These are phyloP conservation scores for Themeda triandra DNA, from an alignment of 176 grass and related monocot genomes.

Conservation along the genomic window DNA sequence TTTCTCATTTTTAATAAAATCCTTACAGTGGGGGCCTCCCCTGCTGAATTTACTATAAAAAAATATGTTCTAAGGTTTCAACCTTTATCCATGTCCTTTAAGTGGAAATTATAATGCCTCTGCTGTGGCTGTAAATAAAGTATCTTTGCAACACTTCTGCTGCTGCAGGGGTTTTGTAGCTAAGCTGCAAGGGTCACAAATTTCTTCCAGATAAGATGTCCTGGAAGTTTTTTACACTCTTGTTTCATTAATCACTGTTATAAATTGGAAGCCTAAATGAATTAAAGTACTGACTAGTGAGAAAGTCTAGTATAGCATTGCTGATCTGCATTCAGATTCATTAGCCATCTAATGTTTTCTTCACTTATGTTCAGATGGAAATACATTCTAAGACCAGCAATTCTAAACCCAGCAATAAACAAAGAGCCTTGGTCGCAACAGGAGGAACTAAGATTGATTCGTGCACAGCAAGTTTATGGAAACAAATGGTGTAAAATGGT, in stretches of 20 bases:
- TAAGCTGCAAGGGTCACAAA: background rate
- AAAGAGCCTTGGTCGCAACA: slow-evolving; percentile 64
- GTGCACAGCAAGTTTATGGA: slow-evolving; percentile 71
- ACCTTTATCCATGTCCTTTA: background rate
- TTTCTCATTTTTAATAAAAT: background rate
- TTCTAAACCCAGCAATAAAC: slow-evolving; percentile 66
- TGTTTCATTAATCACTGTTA: slow-evolving; percentile 3
- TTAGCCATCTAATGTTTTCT: background rate
- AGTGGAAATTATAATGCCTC: background rate
- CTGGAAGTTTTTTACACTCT: background rate
- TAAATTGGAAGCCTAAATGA: background rate
- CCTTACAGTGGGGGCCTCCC: background rate
- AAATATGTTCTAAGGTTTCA: background rate
- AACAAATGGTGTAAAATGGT: slow-evolving; percentile 61
- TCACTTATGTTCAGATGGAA: slow-evolving; percentile 36
- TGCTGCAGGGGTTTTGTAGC: background rate
- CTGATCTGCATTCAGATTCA: background rate
- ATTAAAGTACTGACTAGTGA: slow-evolving; percentile 1
- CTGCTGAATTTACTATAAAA: background rate
- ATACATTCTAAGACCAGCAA: too few relatives aligned
- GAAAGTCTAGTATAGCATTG: background rate
- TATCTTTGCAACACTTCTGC: background rate
- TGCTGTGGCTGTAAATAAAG: background rate
- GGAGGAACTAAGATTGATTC: slow-evolving; percentile 70
- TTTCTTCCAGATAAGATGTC: background rate